Evolutionary conservation across 306 rosid genomes (phyloP).

Genomic region (Gillenia trifoliata): DNA sequence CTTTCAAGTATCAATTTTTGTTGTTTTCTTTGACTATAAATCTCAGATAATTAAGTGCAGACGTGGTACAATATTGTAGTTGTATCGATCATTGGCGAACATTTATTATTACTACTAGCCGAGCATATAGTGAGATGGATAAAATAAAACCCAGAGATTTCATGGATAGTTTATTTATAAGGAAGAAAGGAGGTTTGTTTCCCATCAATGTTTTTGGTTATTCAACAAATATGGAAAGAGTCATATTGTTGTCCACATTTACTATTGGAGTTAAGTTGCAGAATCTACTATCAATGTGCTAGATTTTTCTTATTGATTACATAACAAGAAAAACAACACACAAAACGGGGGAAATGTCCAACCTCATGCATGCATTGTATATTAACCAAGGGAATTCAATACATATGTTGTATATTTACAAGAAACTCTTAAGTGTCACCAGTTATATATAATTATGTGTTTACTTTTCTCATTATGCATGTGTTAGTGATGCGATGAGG

Average conservation of each 20-base stretch:
- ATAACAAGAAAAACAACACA: not conserved
- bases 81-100: not conserved
- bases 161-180: not conserved
- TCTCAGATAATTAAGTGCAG: not conserved
- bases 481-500: not conserved
- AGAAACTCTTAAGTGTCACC: no score
- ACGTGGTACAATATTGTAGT: not conserved
- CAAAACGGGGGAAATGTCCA: not conserved
- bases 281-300: no score
- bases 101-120: not conserved
- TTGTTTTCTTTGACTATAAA: not conserved
- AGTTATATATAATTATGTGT: no score
- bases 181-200: not conserved
- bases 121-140: not conserved
- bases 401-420: not conserved
- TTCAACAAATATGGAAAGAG: not conserved
- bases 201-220: not conserved
- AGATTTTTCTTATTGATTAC: no score
- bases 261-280: no score
- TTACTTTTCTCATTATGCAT: no score
- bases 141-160: not conserved
- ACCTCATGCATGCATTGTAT: not conserved
- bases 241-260: not conserved
- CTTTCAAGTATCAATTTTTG: not conserved
- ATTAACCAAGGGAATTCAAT: not conserved